Evolutionary conservation across 2,329 filamentous ascomycete species (phyloP), one percentile per base, ranked within the genome.

Genomic region (Juglanconis juglandina): DNA sequence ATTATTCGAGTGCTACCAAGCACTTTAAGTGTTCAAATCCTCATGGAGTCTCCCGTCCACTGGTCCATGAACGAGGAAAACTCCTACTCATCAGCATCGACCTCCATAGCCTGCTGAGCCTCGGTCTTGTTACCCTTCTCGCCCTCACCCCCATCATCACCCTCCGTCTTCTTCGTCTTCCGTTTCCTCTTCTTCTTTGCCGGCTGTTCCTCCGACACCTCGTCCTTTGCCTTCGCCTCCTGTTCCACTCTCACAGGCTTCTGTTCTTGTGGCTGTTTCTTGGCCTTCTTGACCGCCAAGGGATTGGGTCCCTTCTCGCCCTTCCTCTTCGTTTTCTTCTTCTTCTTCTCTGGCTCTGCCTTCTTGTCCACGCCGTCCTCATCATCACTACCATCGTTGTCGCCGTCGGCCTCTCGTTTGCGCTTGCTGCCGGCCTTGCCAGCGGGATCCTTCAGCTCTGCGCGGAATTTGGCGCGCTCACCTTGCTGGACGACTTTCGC

Each of bases 381-480:
- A 3, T 69, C 70, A 4, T 70, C 71, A 14, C 71, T 73, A 2
- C 74, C 74, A 4, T 74, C 73, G 2, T 75, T 75, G 4, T 75
- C 73, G 2, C 73, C 75, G 2, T 63, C 67, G 2, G 69, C 71
- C 3, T 72, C 75, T 60, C 82, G 75, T 74, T 80, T 87, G 70
- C 76, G 80, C 77, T 79, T 86, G 60, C 72, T 66, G 63, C 71
- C 69, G 66, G 70, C n/a, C 11, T 42, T 46, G 13, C 51, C 13
- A 14, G 55, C 58, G 68, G 70, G 74, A 70, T 70, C 67, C 70
- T 73, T 88, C 65, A 92, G 75, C 51, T 89, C 90, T 17, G 83
- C 81, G 65, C 87, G 83, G 69, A 93, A 90, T 75, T 96, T 96
- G 59, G 80, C 81, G 67, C 81, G 84, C 78, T 95, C 91, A 64